Evolutionary conservation across 768 basidiomycete species (phyloP).

Genomic region (Trametes cubensis): DNA sequence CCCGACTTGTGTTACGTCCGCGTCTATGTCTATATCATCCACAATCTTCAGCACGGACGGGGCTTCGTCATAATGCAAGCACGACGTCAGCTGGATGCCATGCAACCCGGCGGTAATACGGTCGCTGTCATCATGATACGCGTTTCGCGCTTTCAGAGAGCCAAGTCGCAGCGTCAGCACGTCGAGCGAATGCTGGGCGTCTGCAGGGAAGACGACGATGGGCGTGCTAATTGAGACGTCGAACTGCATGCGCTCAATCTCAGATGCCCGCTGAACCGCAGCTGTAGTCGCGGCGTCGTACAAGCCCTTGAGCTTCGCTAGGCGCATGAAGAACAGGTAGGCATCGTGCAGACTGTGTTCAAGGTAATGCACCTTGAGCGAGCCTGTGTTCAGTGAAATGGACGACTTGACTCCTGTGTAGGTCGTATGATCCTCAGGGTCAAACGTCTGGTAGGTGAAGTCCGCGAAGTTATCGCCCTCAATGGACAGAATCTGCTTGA

Average conservation of each 20-base stretch:
- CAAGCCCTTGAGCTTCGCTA: slow-evolving; percentile 88
- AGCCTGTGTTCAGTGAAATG: slow-evolving; percentile 81
- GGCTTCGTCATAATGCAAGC: slow-evolving; percentile 49
- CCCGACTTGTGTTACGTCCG: slow-evolving; percentile 66
- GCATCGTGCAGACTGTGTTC: slow-evolving; percentile 90
- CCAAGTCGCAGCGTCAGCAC: slow-evolving; percentile 82
- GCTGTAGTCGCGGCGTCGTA: slow-evolving; percentile 94
- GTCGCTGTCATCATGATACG: slow-evolving; percentile 57
- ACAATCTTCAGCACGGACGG: slow-evolving; percentile 78
- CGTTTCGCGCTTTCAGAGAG: slow-evolving; percentile 83
- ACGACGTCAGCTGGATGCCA: slow-evolving; percentile 84
- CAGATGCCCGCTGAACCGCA: slow-evolving; percentile 90
- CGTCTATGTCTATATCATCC: slow-evolving; percentile 80
- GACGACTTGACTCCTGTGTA: slow-evolving; percentile 84
- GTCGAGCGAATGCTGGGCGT: slow-evolving; percentile 63
- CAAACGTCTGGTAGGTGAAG: slow-evolving; percentile 91
- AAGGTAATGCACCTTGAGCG: slow-evolving; percentile 85
- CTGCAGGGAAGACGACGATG: slow-evolving; percentile 84
- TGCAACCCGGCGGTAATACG: slow-evolving; percentile 74
- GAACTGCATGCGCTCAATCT: slow-evolving; percentile 93
- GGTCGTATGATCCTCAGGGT: slow-evolving; percentile 63
- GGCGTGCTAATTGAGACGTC: slow-evolving; percentile 89
- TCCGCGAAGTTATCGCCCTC: slow-evolving; percentile 94
- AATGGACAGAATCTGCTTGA: slow-evolving; percentile 87
- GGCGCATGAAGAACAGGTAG: slow-evolving; percentile 78